Percentiles rank a stretch among this genome's conserved stretches.
Evolutionary conservation across 768 basidiomycete genomes (phyloP).

Genomic region (Lentinula boryana): DNA sequence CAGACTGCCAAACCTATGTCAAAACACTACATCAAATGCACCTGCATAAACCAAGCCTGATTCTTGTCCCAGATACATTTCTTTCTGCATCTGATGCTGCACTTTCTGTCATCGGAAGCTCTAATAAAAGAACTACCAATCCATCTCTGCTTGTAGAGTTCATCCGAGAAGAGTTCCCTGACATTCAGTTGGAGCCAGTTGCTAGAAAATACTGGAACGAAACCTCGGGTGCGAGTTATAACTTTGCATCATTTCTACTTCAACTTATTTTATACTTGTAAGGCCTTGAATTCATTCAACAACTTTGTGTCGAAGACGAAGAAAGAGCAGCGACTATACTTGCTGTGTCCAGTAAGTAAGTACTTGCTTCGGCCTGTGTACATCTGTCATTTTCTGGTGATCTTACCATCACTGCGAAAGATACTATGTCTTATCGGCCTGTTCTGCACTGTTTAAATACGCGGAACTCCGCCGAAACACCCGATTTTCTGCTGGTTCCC

Average conservation of each 20-base stretch:
- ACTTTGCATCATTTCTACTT: background rate
- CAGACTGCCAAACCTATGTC: conserved; percentile 84
- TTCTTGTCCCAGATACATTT: conserved; percentile 83
- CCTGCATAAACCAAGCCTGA: conserved; percentile 59
- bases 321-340: conserved; percentile 77
- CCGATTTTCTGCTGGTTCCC: conserved; percentile 61
- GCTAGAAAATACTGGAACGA: conserved; percentile 85
- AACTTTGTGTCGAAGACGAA: conserved; percentile 76
- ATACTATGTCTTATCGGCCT: conserved; percentile 85
- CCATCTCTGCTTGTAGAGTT: conserved; percentile 67
- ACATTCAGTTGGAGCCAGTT: conserved; percentile 61
- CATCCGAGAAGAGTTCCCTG: conserved; percentile 70
- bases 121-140: conserved; percentile 35
- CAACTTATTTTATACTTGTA: conserved; percentile 1
- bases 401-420: conserved; percentile 29
- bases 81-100: conserved; percentile 51
- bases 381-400: conserved; percentile 18
- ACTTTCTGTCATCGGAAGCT: conserved; percentile 22
- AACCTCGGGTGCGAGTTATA: conserved; percentile 45
- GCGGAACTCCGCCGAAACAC: conserved; percentile 65
- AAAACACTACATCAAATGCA: conserved; percentile 87
- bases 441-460: conserved; percentile 84
- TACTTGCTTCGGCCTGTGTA: conserved; percentile 11
- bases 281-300: conserved; percentile 77
- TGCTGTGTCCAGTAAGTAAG: conserved; percentile 73